A percentile compares a stretch with the other conserved stretches of the same genome.
Conservation (phyloP, 495 filamentous ascomycete species). For the Penicillium turbatum region DNA sequence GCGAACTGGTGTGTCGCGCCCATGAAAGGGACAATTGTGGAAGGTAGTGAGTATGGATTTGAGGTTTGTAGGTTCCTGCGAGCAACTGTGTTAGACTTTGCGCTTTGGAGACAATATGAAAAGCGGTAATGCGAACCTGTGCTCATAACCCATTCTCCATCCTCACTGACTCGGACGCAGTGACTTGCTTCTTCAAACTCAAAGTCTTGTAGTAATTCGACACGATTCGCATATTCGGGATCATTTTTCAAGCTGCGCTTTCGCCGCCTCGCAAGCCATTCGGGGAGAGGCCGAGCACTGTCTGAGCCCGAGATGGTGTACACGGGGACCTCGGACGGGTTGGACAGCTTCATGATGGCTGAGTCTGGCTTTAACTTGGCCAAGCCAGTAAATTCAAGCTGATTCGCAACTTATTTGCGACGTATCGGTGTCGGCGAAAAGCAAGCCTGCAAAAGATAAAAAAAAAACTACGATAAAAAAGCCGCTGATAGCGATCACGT, state of each 20-base stretch:
- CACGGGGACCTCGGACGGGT: slow-evolving; percentile 82
- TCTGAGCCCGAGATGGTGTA: slow-evolving; percentile 95
- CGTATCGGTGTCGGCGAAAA: slow-evolving; percentile 9
- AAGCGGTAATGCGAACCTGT: slow-evolving; percentile 58
- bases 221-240: slow-evolving; percentile 83
- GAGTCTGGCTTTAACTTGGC: slow-evolving; percentile 41
- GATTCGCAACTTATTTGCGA: not conserved
- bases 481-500: slow-evolving; percentile 39
- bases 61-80: slow-evolving; percentile 83
- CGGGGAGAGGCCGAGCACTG: slow-evolving; percentile 84
- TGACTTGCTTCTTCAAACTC: slow-evolving; percentile 98
- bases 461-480: slow-evolving; percentile 44
- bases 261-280: slow-evolving; percentile 87
- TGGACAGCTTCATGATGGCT: slow-evolving; percentile 75
- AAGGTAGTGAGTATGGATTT: slow-evolving; percentile 92
- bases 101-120: not conserved
- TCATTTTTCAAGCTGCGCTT: slow-evolving; percentile 94
- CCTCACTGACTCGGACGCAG: slow-evolving; percentile 86
- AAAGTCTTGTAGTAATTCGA: slow-evolving; percentile 96
- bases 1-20: slow-evolving; percentile 82
- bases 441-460: slow-evolving; percentile 35
- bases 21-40: slow-evolving; percentile 90
- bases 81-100: slow-evolving; percentile 13
- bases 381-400: slow-evolving; percentile 2
- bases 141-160: slow-evolving; percentile 98